Base-by-base conservation (phyloP, 148 eudicot genomes). In the Vaccinium corymbosum region DNA sequence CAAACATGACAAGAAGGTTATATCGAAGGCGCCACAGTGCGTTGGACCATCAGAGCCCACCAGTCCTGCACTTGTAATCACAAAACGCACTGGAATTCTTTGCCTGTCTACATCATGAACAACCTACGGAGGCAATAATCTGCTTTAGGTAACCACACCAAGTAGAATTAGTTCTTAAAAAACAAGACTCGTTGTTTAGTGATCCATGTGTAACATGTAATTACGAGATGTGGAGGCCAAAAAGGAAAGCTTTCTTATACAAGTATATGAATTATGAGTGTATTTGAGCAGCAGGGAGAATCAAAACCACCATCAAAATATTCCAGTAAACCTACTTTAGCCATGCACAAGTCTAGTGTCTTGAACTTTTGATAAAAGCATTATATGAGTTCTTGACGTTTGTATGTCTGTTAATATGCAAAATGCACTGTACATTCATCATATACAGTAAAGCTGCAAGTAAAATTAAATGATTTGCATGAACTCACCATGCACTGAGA, bases 71-170 rank as follows among this genome's bases (percentile, higher is more conserved):
- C 94, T 92, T 29, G 95, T 88, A 32, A 95, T 90, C 20, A 89
- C 95, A 84, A 95, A 95, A 35, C 98, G 91, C 55, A 95, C 98
- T 2, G 98, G 93, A 84, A 93, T 86, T 82, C 88, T 95, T 86
- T 95, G 98, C 49, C 93, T 88, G 81, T 94, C 98, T 46, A 95
- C 98, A 87, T 95, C 98, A 82, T 95, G 96, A 83, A 95, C 93
- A 73, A 95, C 90, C 98, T 94, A 82, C 25, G 35, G 61, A 78
- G 29, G 74, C 27, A 86, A 72, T 50, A 83, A 25, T 57, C 62
- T 57, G 32, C 71, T 64, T 64, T 22, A 64, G 71, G 71, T 22
- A 64, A 22, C 29, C 2, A n/a, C 29, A 64, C n/a, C 71, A 64
- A n/a, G 71, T 64, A 64, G 29, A 64, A 64, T 22, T 64, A 64